Conservation (phyloP, 2,329 filamentous ascomycete species). For the Passalora sequoiae region DNA sequence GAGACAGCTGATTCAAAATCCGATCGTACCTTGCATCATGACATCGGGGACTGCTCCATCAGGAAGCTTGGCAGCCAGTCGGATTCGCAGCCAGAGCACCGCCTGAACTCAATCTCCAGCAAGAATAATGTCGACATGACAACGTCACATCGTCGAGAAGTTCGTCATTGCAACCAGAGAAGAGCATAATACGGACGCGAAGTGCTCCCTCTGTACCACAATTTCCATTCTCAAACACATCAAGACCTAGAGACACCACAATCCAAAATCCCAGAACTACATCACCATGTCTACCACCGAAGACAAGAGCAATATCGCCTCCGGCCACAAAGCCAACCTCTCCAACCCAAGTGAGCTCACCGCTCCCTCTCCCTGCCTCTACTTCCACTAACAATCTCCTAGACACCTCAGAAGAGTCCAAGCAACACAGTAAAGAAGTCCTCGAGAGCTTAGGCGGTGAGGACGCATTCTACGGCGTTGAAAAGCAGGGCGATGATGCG, state of each 20-base stretch:
- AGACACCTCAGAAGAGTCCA: conserved; percentile 51
- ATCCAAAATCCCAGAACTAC: not conserved
- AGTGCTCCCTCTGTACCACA: not conserved
- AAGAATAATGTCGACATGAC: not conserved
- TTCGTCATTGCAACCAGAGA: not conserved
- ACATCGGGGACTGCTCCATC: not conserved
- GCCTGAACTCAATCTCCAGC: not conserved
- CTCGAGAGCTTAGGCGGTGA: conserved; percentile 45
- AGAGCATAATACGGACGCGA: not conserved
- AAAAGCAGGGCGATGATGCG: conserved; percentile 11
- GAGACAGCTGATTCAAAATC: too few relatives aligned
- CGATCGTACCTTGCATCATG: conserved; percentile 4
- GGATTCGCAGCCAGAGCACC: not conserved
- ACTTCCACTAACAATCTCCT: not conserved
- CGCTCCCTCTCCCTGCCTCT: not conserved
- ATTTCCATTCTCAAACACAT: not conserved
- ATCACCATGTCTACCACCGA: conserved; percentile 14
- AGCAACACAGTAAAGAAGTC: conserved; percentile 51
- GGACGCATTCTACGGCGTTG: conserved; percentile 13
- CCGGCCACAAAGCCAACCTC: conserved; percentile 56
- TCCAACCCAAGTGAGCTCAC: conserved; percentile 47
- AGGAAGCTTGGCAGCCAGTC: not conserved
- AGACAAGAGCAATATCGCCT: conserved; percentile 40
- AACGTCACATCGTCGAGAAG: not conserved
- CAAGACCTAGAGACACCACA: not conserved